Conservation (phyloP, 352 stramenopile genomes). For the Halophytophthora batemanensis region DNA sequence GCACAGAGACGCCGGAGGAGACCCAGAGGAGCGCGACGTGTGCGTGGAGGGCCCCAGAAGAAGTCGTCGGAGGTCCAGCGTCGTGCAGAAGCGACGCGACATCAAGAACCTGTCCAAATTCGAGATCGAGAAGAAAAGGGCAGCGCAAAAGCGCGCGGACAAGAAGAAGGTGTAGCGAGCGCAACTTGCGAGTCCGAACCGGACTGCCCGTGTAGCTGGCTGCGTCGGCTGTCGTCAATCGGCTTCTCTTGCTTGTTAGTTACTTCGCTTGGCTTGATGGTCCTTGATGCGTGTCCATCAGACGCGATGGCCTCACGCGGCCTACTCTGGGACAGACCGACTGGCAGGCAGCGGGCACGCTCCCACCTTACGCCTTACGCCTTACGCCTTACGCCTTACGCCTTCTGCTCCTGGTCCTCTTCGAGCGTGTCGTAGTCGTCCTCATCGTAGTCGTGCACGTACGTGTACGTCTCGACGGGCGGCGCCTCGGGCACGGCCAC, state of each 20-base stretch:
- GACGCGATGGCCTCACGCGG: neutral
- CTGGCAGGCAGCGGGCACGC: neutral
- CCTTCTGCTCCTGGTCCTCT: conserved; percentile 54
- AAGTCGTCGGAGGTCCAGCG: conserved; percentile 9
- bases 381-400: conserved; percentile 19
- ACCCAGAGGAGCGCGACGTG: too few species aligned
- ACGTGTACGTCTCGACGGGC: conserved; percentile 81
- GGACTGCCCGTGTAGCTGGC: too few species aligned
- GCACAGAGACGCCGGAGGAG: neutral
- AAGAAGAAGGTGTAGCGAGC: conserved; percentile 29
- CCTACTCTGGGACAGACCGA: too few species aligned
- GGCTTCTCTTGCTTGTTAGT: conserved; percentile 23
- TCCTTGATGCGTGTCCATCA: conserved; percentile 1
- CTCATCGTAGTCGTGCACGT: conserved; percentile 86
- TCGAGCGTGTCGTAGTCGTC: conserved; percentile 75
- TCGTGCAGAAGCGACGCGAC: conserved; percentile 50
- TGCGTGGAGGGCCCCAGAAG: too few species aligned
- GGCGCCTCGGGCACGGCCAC: conserved; percentile 83
- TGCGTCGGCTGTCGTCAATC: conserved; percentile 8
- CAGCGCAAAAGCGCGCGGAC: conserved; percentile 43
- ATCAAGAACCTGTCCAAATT: conserved; percentile 65
- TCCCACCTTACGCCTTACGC: neutral
- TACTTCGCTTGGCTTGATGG: conserved; percentile 12
- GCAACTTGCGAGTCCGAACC: conserved; percentile 6
- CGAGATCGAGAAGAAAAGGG: conserved; percentile 62